Evolutionary conservation across 1,139 yeast species (phyloP).

Genomic region (Debaryomyces udenii): DNA sequence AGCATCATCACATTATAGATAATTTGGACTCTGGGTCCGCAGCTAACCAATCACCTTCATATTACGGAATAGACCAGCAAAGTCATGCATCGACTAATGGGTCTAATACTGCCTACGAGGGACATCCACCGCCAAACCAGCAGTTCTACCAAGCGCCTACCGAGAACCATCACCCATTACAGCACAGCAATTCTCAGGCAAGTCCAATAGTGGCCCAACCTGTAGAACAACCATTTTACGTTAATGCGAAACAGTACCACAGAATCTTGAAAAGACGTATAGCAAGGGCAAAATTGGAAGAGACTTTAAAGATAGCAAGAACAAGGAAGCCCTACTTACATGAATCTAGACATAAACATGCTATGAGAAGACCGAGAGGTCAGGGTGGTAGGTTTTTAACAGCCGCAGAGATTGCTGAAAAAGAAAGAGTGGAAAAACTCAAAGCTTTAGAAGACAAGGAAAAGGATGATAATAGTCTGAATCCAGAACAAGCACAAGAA

Average conservation of each 20-base stretch:
- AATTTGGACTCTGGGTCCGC: slow-evolving; percentile 9
- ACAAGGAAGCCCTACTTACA: slow-evolving; percentile 94
- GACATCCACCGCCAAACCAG: slow-evolving; percentile 14
- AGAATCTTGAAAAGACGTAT: slow-evolving; percentile 89
- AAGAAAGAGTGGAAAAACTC: slow-evolving; percentile 60
- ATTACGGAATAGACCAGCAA: slow-evolving; percentile 12
- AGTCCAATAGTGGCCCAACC: slow-evolving; percentile 18
- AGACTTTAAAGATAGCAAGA: slow-evolving; percentile 80
- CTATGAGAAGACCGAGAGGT: slow-evolving; percentile 98
- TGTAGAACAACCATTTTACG: slow-evolving; percentile 89
- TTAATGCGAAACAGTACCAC: slow-evolving; percentile 96
- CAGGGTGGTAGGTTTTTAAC: slow-evolving; percentile 97
- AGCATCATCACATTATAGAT: slow-evolving; percentile 12
- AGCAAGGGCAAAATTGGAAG: slow-evolving; percentile 93
- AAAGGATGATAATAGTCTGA: slow-evolving; percentile 12
- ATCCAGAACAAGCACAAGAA: slow-evolving; percentile 6
- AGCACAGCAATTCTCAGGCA: slow-evolving; percentile 14
- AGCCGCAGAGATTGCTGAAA: slow-evolving; percentile 94
- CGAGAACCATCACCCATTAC: slow-evolving; percentile 14
- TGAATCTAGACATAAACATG: slow-evolving; percentile 97
- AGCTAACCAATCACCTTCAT: slow-evolving; percentile 13
- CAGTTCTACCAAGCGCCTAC: slow-evolving; percentile 10
- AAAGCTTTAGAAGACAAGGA: slow-evolving; percentile 40
- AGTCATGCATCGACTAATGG: slow-evolving; percentile 8
- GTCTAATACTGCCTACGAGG: slow-evolving; percentile 11